phyloP scores from a whole-genome alignment of 2,329 filamentous ascomycete genomes.

The Arthroderma sp. region DNA sequence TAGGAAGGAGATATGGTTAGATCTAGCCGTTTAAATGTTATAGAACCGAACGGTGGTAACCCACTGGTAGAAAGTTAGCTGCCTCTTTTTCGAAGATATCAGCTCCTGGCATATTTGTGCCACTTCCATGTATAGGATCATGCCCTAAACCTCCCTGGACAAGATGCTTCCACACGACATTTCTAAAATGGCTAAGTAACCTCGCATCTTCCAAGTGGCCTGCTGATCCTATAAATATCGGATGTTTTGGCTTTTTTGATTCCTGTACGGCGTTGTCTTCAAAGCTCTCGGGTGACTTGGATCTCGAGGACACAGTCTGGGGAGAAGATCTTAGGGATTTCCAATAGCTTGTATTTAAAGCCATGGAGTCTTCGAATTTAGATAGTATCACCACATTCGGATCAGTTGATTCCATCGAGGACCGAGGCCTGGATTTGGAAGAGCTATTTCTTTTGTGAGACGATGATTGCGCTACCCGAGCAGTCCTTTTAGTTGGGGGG shows the following conservation, averaged over 20 bases:
- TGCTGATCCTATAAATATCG: slow-evolving; percentile 14
- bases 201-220: slow-evolving; percentile 24
- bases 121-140: slow-evolving; percentile 15
- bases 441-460: background rate
- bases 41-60: slow-evolving; percentile 17
- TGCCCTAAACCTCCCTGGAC: slow-evolving; percentile 22
- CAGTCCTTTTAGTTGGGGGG: slow-evolving; percentile 7
- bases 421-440: slow-evolving; percentile 6
- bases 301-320: slow-evolving; percentile 23
- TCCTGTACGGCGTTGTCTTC: slow-evolving; percentile 18
- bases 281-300: slow-evolving; percentile 20
- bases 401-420: slow-evolving; percentile 23
- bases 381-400: slow-evolving; percentile 41
- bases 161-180: slow-evolving; percentile 33
- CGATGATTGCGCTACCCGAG: background rate
- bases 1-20: background rate
- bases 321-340: slow-evolving; percentile 24
- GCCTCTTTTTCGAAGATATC: slow-evolving; percentile 39
- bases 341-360: slow-evolving; percentile 23
- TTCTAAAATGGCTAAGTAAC: slow-evolving; percentile 31
- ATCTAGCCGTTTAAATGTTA: background rate
- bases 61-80: slow-evolving; percentile 40
- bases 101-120: slow-evolving; percentile 23
- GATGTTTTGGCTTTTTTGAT: slow-evolving; percentile 14
- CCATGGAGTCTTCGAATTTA: slow-evolving; percentile 38